Base-by-base conservation (phyloP, 1,284 basidiomycete genomes). In the Papiliotrema laurentii region DNA sequence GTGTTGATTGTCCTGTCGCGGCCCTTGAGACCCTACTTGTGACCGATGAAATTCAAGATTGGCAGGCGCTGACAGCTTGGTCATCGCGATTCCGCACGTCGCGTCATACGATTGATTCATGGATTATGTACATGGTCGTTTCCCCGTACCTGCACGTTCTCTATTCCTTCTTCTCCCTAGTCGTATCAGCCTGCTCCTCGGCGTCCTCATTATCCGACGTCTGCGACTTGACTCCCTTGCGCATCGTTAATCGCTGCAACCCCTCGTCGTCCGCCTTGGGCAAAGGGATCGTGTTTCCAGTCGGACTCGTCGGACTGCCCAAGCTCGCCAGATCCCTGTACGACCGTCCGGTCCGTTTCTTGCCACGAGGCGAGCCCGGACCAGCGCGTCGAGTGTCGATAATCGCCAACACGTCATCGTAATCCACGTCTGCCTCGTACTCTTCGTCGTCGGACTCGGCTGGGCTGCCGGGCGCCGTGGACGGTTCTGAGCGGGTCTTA, bases 381-480 rank as follows among this genome's bases (percentile, higher is more conserved):
- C 50, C 41, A n/a, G 48, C 50, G 51, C 64, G 59, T 19, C 64
- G 51, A 11, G 61, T 62, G 52, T 73, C 72, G 43, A 72, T 67
- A 30, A 73, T 69, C 9, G 70, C 67, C 9, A 73, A 58, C 0
- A 75, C 75, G 60, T 77, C 76, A 56, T 78, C 77, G 51, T 78
- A 78, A 53, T 78, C 77, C 22, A 75, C 72, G 50, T 75, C 72
- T 4, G 73, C 74, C 43, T 74, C 69, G 45, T 67, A 63, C 46
- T 75, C 74, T 18, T 73, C 73, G 10, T 61, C 63, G 43, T 74
- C 74, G 28, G 70, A 70, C 27, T 76, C 75, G 22, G 54, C 62
- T 14, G 66, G 72, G 47, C 61, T 66, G n/a, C 54, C 60, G 27
- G 66, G 68, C 7, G 66, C 67, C 13, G 69, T 66, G 19, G 55